Conservation (phyloP, 1,284 basidiomycete genomes). For the Anthracocystis walkeri region DNA sequence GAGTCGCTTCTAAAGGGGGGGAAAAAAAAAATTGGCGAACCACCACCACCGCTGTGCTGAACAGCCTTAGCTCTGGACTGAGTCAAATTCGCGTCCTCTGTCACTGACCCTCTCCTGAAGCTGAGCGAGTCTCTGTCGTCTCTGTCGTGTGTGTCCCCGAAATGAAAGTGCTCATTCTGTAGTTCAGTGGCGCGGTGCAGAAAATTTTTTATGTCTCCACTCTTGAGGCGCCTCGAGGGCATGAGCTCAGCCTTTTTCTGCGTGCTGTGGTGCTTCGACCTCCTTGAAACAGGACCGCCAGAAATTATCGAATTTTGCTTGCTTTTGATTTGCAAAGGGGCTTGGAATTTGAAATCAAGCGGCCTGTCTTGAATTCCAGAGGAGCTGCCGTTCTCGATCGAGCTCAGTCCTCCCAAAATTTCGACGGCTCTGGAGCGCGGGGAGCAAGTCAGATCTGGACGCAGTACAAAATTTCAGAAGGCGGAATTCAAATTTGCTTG, state of each 20-base stretch:
- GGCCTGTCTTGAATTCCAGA: not conserved
- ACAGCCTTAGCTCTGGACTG: no score
- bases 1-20: slow-evolving; percentile 8
- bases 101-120: no score
- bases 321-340: slow-evolving; percentile 1
- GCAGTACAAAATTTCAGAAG: not conserved
- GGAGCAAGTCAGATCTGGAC: not conserved
- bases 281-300: not conserved
- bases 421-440: not conserved
- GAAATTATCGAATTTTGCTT: slow-evolving; percentile 2
- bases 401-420: not conserved
- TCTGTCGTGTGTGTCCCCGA: no score
- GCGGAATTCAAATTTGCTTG: not conserved
- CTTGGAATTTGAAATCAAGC: not conserved
- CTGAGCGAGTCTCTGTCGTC: not conserved
- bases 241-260: not conserved
- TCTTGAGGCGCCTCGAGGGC: not conserved
- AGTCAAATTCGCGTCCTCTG: no score
- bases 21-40: not conserved
- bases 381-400: not conserved
- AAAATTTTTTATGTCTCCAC: not conserved
- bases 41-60: not conserved
- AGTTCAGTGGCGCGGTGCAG: no score
- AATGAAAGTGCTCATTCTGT: no score
- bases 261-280: not conserved